Conservation (phyloP, 345 rosid genomes). For the Acer negundo region DNA sequence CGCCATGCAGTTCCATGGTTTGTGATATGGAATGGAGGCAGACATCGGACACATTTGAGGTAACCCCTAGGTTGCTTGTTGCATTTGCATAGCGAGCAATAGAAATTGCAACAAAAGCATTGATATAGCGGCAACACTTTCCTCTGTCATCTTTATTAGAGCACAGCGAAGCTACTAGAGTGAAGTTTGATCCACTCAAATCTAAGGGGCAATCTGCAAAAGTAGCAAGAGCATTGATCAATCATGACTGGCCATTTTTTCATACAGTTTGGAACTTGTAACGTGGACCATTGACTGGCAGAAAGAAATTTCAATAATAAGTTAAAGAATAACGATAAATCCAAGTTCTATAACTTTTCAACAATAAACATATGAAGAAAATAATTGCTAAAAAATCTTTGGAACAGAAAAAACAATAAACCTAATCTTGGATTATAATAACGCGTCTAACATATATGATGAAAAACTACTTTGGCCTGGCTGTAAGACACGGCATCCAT, state of each 20-base stretch:
- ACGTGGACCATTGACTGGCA: not conserved
- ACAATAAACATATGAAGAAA: not conserved
- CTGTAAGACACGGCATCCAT: constrained; percentile 1
- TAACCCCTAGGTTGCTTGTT: constrained; percentile 69
- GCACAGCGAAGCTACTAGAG: constrained; percentile 79
- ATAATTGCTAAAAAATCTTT: not conserved
- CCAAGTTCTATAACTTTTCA: not conserved
- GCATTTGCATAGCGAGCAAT: constrained; percentile 72
- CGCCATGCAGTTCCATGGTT: constrained; percentile 75
- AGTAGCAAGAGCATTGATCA: constrained; percentile 17
- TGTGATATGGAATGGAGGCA: constrained; percentile 69
- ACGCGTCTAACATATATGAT: not conserved
- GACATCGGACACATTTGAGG: constrained; percentile 46
- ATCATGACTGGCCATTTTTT: not conserved
- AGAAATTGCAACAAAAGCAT: constrained; percentile 77
- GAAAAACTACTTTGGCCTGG: not conserved
- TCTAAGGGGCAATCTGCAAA: constrained; percentile 87
- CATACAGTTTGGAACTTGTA: not conserved
- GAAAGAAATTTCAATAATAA: constrained; percentile 1
- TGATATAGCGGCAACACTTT: constrained; percentile 92
- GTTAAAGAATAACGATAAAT: not conserved
- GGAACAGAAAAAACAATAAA: not conserved
- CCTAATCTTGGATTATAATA: not conserved
- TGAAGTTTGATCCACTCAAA: constrained; percentile 68
- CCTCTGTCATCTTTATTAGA: constrained; percentile 58